Evolutionary conservation across 192 early-diverging fungal genomes (phyloP).

Genomic region (Backusella tuberculispora): DNA sequence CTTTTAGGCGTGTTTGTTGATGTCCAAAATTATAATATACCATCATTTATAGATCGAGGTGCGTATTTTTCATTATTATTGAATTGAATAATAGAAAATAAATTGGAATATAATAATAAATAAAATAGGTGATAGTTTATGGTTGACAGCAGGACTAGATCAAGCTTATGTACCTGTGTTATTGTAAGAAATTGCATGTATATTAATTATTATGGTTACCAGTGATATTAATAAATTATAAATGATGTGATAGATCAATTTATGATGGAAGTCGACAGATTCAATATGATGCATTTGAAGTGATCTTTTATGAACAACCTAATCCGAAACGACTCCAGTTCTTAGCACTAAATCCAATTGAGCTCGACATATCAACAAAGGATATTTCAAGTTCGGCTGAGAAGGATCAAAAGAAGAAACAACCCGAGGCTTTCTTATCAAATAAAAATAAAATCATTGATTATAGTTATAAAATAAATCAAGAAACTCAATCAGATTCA

Average conservation of each 20-base stretch:
- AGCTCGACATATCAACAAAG: constrained; percentile 62
- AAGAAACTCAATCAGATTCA: background rate
- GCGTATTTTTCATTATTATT: background rate
- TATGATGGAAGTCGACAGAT: background rate
- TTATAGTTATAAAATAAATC: constrained; percentile 25
- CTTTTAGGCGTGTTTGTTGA: constrained; percentile 23
- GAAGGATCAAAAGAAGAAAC: background rate
- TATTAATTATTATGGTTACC: background rate
- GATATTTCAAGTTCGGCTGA: background rate
- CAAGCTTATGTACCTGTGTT: constrained; percentile 32
- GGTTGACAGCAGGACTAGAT: constrained; percentile 24
- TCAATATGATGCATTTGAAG: constrained; percentile 36
- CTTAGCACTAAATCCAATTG: constrained; percentile 66
- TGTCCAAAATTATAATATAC: background rate
- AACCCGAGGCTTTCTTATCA: background rate
- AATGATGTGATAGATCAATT: background rate
- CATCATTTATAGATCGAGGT: background rate
- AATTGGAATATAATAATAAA: background rate
- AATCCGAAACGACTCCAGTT: constrained; percentile 66
- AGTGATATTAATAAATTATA: background rate
- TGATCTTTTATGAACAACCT: constrained; percentile 62
- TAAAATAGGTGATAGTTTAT: constrained; percentile 13
- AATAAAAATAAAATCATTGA: constrained; percentile 43
- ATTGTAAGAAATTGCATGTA: constrained; percentile 1
- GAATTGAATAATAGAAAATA: background rate